Base-by-base conservation (phyloP, 371 early-diverging fungal genomes). In the Mucor circinelloides region DNA sequence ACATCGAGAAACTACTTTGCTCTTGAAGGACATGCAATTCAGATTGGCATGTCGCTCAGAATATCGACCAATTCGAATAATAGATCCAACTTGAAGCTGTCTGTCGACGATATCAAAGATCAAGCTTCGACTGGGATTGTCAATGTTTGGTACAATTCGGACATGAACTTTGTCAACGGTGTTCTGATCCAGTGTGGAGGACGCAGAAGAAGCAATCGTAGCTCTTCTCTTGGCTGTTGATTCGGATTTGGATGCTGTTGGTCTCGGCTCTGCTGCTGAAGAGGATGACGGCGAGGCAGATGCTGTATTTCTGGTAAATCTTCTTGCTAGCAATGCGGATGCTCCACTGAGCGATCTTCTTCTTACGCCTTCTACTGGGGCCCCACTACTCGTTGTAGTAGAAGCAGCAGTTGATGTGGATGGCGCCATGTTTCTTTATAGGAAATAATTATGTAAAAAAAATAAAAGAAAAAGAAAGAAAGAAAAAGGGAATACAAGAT, bases 1-100 rank as follows among this genome's bases (percentile, higher is more conserved):
- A 25, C 90, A 88, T 60, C 98, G 85, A 44, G 90, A 90, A 36
- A 98, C 97, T 21, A 98, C 98, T 69, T 98, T 97, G 74, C 91
- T 91, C 75, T 93, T 92, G 83, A 98, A 98, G 7, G 93, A 89
- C 52, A 94, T 89, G 48, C 91, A 84, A 73, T 89, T 90, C 61
- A 84, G 83, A 21, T 72, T 46, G 54, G 68, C 63, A 27, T 86
- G 84, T 63, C 88, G 88, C 60, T 94, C 94, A 1, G 95, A 92
- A 61, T 91, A 93, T 54, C 95, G 81, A 0, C 94, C 94, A 48
- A 95, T 88, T 63, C 92, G 91, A 58, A 94, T 81, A 3, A 88
- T 71, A n/a, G 86, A 79, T 40, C 87, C 88, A 32, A 89, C 87
- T 19, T 88, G 81, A 17, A 95, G 81, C 31, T 92, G 90, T 31